Conservation (phyloP, 495 filamentous ascomycete genomes). For the Penicillium cataractarum region DNA sequence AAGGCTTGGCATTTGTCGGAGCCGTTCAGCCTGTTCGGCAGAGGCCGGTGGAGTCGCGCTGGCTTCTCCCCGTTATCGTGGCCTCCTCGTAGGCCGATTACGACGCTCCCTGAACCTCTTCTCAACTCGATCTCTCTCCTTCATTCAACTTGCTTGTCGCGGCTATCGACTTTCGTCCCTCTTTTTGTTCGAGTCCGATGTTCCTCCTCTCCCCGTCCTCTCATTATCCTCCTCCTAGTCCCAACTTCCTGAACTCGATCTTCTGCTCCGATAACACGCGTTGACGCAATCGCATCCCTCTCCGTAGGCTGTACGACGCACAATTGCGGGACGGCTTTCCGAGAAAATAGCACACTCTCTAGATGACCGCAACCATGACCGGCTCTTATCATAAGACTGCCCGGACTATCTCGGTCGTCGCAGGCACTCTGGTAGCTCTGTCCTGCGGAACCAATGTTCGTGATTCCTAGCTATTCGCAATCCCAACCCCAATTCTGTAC, state of each 20-base stretch:
- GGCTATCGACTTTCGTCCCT: constrained; percentile 2
- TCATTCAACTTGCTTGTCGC: constrained; percentile 11
- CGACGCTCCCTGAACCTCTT: constrained; percentile 26
- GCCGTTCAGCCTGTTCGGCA: constrained; percentile 12
- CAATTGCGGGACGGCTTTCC: constrained; percentile 2
- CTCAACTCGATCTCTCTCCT: constrained; percentile 7
- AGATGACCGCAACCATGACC: constrained; percentile 27
- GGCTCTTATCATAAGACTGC: constrained; percentile 34
- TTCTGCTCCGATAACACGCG: constrained; percentile 11
- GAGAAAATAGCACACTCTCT: not conserved
- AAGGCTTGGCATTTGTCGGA: constrained; percentile 19
- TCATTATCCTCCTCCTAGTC: constrained; percentile 8
- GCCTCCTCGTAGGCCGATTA: constrained; percentile 28
- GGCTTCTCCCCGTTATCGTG: constrained; percentile 21
- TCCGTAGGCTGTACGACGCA: constrained; percentile 1
- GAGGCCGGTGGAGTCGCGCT: constrained; percentile 16
- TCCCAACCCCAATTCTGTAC: not conserved
- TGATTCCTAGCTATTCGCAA: constrained; percentile 8
- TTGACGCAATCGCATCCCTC: constrained; percentile 9
- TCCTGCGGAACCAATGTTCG: constrained; percentile 92
- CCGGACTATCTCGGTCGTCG: constrained; percentile 76
- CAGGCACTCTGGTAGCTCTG: constrained; percentile 82
- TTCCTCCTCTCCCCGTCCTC: constrained; percentile 10
- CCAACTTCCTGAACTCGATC: constrained; percentile 12
- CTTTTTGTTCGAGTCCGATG: constrained; percentile 22